Evolutionary conservation across 306 rosid species (phyloP).

Genomic region (Glycyrrhiza uralensis): DNA sequence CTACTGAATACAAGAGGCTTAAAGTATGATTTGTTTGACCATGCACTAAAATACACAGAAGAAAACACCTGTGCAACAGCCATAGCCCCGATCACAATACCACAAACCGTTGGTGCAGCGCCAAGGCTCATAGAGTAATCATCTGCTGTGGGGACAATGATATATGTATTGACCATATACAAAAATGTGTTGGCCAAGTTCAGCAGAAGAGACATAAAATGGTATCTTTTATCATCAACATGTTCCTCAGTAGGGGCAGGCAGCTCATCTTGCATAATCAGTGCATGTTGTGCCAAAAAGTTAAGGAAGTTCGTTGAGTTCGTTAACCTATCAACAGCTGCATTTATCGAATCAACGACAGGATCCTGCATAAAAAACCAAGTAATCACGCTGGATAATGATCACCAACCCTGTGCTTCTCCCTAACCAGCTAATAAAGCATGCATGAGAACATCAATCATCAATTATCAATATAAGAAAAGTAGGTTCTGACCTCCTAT

Average conservation of each 20-base stretch:
- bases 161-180: slow-evolving; percentile 98
- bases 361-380: slow-evolving; percentile 77
- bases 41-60: slow-evolving; percentile 96
- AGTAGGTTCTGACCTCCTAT: too few relatives aligned
- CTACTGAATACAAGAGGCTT: slow-evolving; percentile 96
- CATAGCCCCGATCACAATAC: slow-evolving; percentile 95
- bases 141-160: slow-evolving; percentile 98
- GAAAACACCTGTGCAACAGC: slow-evolving; percentile 98
- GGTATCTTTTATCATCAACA: slow-evolving; percentile 64
- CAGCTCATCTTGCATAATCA: slow-evolving; percentile 90
- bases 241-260: slow-evolving; percentile 70
- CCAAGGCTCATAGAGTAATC: slow-evolving; percentile 96
- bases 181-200: slow-evolving; percentile 92
- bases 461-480: too few relatives aligned
- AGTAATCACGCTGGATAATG: slow-evolving; percentile 20
- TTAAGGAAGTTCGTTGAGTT: slow-evolving; percentile 92
- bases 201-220: slow-evolving; percentile 82
- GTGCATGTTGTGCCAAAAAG: slow-evolving; percentile 95
- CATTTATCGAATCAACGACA: slow-evolving; percentile 68
- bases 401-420: background rate
- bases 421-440: slow-evolving; percentile 10
- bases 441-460: background rate
- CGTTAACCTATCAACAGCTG: slow-evolving; percentile 86
- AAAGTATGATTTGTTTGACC: slow-evolving; percentile 96
- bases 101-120: slow-evolving; percentile 98